Conservation (phyloP, 768 basidiomycete species). For the Holtermanniella nyarrowii region DNA sequence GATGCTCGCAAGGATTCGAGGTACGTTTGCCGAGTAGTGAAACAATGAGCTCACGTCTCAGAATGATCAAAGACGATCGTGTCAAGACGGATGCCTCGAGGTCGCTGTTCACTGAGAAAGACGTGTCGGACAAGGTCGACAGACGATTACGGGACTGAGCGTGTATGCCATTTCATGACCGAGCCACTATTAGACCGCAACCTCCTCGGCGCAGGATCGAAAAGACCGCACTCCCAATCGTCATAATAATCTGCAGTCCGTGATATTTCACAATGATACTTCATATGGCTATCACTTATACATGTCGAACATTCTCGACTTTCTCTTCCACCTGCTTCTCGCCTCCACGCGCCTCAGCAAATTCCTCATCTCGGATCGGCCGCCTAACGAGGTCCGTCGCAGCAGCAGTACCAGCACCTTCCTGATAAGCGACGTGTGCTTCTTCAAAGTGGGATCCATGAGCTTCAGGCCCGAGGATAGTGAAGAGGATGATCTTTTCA, state of each 20-base stretch:
- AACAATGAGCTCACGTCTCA: constrained; percentile 32
- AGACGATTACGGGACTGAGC: constrained; percentile 1
- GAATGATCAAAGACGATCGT: constrained; percentile 85
- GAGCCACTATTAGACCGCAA: background rate
- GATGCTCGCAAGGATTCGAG: constrained; percentile 78
- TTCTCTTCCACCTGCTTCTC: background rate
- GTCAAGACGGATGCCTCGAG: constrained; percentile 46
- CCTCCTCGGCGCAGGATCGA: too few relatives aligned
- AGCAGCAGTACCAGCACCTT: constrained; percentile 49
- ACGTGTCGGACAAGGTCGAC: constrained; percentile 32
- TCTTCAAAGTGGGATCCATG: constrained; percentile 77
- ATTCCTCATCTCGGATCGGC: background rate
- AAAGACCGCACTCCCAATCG: too few relatives aligned
- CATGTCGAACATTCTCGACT: background rate
- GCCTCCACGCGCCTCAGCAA: too few relatives aligned
- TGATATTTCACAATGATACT: too few relatives aligned
- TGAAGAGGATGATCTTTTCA: constrained; percentile 53
- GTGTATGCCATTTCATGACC: background rate
- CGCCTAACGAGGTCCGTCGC: constrained; percentile 13
- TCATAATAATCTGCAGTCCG: too few relatives aligned
- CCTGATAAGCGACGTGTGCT: constrained; percentile 65
- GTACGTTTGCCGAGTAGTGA: constrained; percentile 45
- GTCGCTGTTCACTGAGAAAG: constrained; percentile 26
- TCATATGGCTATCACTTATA: background rate
- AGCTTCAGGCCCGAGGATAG: constrained; percentile 70